A percentile compares a stretch with the other conserved stretches of the same genome.
Evolutionary conservation across 345 rosid genomes (phyloP).

Genomic region (Sisymbrium irio): DNA sequence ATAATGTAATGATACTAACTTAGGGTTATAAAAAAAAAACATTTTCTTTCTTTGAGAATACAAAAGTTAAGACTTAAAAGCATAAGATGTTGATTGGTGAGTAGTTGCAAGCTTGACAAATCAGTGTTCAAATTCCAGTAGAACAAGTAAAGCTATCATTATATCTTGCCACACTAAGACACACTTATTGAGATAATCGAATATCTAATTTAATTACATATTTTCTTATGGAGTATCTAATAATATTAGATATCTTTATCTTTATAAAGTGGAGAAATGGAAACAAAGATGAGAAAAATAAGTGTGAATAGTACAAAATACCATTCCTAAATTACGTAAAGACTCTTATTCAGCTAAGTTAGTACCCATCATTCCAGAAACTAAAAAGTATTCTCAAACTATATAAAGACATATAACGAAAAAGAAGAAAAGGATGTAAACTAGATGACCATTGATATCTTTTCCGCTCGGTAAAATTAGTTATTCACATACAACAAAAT

Average conservation of each 20-base stretch:
- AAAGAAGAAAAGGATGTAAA: not conserved
- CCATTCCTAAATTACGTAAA: conserved; percentile 39
- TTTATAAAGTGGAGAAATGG: conserved; percentile 17
- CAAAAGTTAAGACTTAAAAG: conserved; percentile 13
- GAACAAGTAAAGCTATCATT: conserved; percentile 65
- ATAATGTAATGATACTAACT: not conserved
- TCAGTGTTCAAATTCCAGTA: conserved; percentile 53
- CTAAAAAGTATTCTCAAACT: conserved; percentile 29
- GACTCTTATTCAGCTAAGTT: conserved; percentile 22
- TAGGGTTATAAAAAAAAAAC: not conserved
- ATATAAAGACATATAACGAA: not conserved
- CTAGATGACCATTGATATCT: not conserved
- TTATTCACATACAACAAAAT: not conserved
- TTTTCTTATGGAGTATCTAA: conserved; percentile 15
- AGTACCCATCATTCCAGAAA: conserved; percentile 40
- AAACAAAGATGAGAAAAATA: conserved; percentile 1
- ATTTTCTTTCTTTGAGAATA: not conserved
- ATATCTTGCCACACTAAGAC: conserved; percentile 40
- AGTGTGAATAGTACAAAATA: conserved; percentile 50
- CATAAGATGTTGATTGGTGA: conserved; percentile 29
- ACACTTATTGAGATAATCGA: conserved; percentile 20
- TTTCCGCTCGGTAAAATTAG: not conserved
- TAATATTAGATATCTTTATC: conserved; percentile 13
- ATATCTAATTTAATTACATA: conserved; percentile 13
- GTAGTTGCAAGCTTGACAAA: conserved; percentile 46